phyloP scores from a whole-genome alignment of 179 eudicot genomes.

The Corrigiola litoralis region DNA sequence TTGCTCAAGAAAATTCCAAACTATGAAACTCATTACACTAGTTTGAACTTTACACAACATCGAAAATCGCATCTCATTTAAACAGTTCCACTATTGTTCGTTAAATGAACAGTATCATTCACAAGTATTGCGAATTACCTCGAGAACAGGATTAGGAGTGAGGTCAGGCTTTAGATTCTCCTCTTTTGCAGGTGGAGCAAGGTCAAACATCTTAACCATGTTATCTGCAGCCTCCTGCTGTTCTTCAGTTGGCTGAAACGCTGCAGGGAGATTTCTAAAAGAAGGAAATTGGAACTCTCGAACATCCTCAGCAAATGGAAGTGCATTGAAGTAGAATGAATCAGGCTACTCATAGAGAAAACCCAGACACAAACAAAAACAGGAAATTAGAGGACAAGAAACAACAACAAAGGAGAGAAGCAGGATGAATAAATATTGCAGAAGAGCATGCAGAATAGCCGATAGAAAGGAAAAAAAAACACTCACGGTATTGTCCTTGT shows the following conservation, averaged over 20 bases:
- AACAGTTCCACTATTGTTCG: too few species aligned
- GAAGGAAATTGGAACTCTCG: constrained; percentile 96
- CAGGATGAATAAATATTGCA: neutral
- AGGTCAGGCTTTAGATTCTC: constrained; percentile 81
- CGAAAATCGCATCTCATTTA: too few species aligned
- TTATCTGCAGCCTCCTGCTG: constrained; percentile 89
- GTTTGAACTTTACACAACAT: too few species aligned
- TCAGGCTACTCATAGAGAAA: constrained; percentile 60
- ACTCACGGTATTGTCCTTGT: constrained; percentile 64
- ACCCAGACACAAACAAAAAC: constrained; percentile 1
- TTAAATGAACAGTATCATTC: neutral
- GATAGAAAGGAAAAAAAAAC: neutral
- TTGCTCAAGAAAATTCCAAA: too few species aligned
- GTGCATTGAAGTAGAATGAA: constrained; percentile 91
- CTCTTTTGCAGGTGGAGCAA: constrained; percentile 69
- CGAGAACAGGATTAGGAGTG: constrained; percentile 90
- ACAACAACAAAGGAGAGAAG: neutral
- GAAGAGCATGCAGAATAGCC: neutral
- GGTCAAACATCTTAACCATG: constrained; percentile 82
- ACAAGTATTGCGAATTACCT: constrained; percentile 44
- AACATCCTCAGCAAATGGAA: constrained; percentile 96
- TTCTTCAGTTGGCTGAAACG: constrained; percentile 70
- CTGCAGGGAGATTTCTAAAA: constrained; percentile 63
- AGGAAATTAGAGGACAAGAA: neutral
- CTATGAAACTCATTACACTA: too few species aligned